Evolutionary conservation across 1,139 yeast genomes (phyloP), one percentile per base, ranked within the genome.

Genomic region (Hanseniaspora sp.): DNA sequence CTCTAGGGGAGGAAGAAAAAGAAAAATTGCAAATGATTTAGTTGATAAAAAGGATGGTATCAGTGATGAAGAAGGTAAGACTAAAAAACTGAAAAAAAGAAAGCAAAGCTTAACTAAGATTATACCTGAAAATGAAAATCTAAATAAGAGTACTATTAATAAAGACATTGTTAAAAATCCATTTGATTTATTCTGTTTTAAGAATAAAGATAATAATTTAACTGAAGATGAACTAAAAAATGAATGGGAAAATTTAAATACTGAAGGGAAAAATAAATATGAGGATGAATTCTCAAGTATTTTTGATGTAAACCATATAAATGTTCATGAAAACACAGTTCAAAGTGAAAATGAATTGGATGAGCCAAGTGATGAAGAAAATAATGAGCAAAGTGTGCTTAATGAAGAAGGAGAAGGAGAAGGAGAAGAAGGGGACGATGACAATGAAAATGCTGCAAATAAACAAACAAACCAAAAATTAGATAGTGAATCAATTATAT

Each of bases 1-100:
- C 82, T 83, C 18, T 86, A 60, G 82, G 82, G 3, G 90, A 97
- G 97, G 86, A 85, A 63, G 85, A 82, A 46, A 86, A 78, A 44
- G 84, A 78, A 29, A 77, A 86, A 56, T 80, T 78, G 62, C 94
- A 94, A 90, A 79, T 67, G 82, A 83, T 58, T 67, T 83, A 56
- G 88, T 83, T 64, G 86, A 83, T 56, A 96, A 87, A 60, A 81
- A 84, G 63, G 49, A 46, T 29, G 42, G 37, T n/a, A n/a, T 18
- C 2, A 5, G 6, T 29, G 38, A 29, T 35, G 49, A 46, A 38
- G 43, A 46, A 9, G 29, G 13, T 13, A 15, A 18, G 7, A 23
- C 7, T 23, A 29, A 76, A 76, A 55, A 78, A 95, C 62, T 87
- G 86, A 64, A 79, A 80, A 55, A 75, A 74, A 53, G 95, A 87